Evolutionary conservation across 1,139 yeast genomes (phyloP), one percentile per base, ranked within the genome.

Genomic region (Saccharomyces hybrid): DNA sequence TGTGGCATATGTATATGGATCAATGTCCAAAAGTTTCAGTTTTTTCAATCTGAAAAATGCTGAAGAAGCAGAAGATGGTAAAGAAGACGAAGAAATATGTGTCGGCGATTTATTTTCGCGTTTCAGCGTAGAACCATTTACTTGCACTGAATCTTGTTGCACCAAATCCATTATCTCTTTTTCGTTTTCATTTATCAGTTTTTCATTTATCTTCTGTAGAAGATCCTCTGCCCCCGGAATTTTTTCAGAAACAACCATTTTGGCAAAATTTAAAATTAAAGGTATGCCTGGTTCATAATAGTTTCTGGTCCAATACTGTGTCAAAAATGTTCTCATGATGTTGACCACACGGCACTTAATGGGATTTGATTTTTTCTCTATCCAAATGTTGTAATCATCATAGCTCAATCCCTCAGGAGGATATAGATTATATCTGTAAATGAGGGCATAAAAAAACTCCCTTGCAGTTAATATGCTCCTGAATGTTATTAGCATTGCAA

Each of bases 391-490:
- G 66, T 88, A 88, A 65, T 90, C 96, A 57, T 87, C 96, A 61
- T 82, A 85, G 54, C 88, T 82, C 57, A 93, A 73, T 0, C 96
- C 96, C 63, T 87, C 96, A 0, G 97, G 97, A 4, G 97, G 95
- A 58, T 81, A 83, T 34, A 83, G 73, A 57, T 84, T 78, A 70
- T 85, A 93, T 52, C 96, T 75, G 41, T 77, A 76, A 38, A 85
- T 81, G 56, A 93, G 73, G 49, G 80, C 70, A 26, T 77, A 79
- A 54, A 90, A 75, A 38, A 93, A 75, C 55, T 84, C 88, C 2
- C 78, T 72, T 0, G 95, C 80, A 1, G 85, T 76, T 73, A 86
- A 80, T 67, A 91, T 87, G 46, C 95, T 84, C 46, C 88, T 77
- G 70, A 88, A 90, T 0, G 95, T 84, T 31, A 85, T 73, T 57